phyloP scores from a whole-genome alignment of 2,329 filamentous ascomycete species.

The Talaromyces atroroseus region DNA sequence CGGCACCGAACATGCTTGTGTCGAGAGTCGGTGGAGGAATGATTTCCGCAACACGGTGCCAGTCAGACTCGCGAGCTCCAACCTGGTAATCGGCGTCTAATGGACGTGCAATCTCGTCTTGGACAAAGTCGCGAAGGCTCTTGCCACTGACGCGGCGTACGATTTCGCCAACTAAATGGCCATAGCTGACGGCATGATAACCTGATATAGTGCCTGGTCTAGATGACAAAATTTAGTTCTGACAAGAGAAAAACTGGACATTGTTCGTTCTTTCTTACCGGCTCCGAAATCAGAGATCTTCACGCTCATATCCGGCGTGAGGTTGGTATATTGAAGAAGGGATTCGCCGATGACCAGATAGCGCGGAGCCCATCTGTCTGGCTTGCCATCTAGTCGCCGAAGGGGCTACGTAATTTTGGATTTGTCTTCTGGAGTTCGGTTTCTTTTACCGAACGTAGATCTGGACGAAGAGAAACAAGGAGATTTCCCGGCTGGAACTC shows the following conservation, averaged over 20 bases:
- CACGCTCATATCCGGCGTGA: neutral
- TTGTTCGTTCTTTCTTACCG: neutral
- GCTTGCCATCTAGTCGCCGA: neutral
- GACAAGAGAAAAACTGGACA: no score
- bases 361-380: neutral
- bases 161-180: slow-evolving; percentile 42
- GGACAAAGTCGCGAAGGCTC: slow-evolving; percentile 40
- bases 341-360: neutral
- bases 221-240: no score
- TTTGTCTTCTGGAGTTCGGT: slow-evolving; percentile 19
- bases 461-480: slow-evolving; percentile 17
- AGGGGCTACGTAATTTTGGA: neutral
- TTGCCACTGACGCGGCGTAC: slow-evolving; percentile 39
- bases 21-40: slow-evolving; percentile 22
- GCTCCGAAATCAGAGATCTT: neutral
- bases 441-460: slow-evolving; percentile 16
- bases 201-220: slow-evolving; percentile 38
- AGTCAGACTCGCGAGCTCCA: slow-evolving; percentile 39
- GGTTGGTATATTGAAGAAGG: neutral
- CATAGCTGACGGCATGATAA: slow-evolving; percentile 40
- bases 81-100: slow-evolving; percentile 45
- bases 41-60: slow-evolving; percentile 35
- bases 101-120: slow-evolving; percentile 39
- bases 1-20: neutral
- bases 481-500: slow-evolving; percentile 23